Evolutionary conservation across 2,329 filamentous ascomycete genomes (phyloP).

Genomic region (Epichloe brachyelytri): DNA sequence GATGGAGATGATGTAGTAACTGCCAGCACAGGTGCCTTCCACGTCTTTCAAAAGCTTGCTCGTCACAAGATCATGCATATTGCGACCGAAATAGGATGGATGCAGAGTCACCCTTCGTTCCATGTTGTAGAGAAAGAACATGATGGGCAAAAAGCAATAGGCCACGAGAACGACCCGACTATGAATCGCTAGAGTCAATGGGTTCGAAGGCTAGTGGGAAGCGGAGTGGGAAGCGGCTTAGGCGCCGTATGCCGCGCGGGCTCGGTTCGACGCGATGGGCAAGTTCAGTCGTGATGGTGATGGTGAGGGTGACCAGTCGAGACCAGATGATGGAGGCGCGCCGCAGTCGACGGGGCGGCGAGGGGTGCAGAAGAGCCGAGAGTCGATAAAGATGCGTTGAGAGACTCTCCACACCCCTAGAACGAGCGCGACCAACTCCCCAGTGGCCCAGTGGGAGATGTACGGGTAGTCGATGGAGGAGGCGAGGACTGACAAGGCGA

Average conservation of each 20-base stretch:
- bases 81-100: constrained; percentile 90
- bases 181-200: background rate
- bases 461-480: constrained; percentile 2
- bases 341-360: constrained; percentile 2
- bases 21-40: constrained; percentile 87
- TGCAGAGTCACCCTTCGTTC: constrained; percentile 91
- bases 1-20: constrained; percentile 95
- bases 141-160: constrained; percentile 27
- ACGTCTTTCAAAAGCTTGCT: constrained; percentile 84
- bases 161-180: background rate
- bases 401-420: constrained; percentile 9
- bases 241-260: background rate
- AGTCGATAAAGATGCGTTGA: constrained; percentile 3
- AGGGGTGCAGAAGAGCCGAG: constrained; percentile 6
- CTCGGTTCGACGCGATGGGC: background rate
- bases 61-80: constrained; percentile 84
- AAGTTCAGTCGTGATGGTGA: background rate
- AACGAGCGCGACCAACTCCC: constrained; percentile 9
- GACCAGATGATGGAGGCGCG: background rate
- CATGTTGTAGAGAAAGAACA: constrained; percentile 98
- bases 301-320: background rate
- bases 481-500: constrained; percentile 1
- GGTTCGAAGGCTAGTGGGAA: background rate
- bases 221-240: background rate
- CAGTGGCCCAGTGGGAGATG: constrained; percentile 7